Base-by-base conservation (phyloP, 148 eudicot genomes). In the Cornus kousa region DNA sequence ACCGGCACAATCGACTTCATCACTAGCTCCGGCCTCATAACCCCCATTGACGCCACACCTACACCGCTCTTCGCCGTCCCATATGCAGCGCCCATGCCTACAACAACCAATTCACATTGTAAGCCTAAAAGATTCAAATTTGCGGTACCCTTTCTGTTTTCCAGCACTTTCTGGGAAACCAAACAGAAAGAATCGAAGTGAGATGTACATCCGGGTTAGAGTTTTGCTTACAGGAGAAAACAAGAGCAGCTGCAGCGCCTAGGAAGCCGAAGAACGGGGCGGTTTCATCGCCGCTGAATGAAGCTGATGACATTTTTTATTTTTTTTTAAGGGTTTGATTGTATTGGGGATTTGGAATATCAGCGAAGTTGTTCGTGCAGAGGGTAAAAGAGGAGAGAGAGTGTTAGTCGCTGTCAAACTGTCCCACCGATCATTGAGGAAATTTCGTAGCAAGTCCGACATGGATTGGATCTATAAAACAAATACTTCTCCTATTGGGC, bases 61-160 rank as follows among this genome's bases (percentile, higher is more conserved):
- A 79, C 81, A 2, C 81, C 81, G 66, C 81, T 79, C 77, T 79
- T 79, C 50, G 81, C 81, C 71, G 81, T 79, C 57, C 81, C 81
- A 66, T 79, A 79, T 19, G 81, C 81, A 16, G 81, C 81, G 35
- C 81, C 81, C 81, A 79, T 72, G 50, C 79, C 79, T 68, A 39
- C 31, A 28, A 33, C 62, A 76, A 39, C 43, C 43, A 46, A 2
- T 40, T 13, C 12, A 39, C 62, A 4, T 9, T 62, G 4, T 62
- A 62, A n/a, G 22, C 17, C 19, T 57, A 57, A 13, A 74, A 55
- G 67, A 59, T 8, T 74, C 48, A 23, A 28, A 46, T 39, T 5
- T 60, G 37, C 3, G 28, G 5, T 62, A 11, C 7, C 12, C 7
- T 4, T 60, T 60, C n/a, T 11, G 11, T 23, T 40, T 71, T 71